Evolutionary conservation across 2,329 filamentous ascomycete genomes (phyloP).

Genomic region (Eutypella sp.): DNA sequence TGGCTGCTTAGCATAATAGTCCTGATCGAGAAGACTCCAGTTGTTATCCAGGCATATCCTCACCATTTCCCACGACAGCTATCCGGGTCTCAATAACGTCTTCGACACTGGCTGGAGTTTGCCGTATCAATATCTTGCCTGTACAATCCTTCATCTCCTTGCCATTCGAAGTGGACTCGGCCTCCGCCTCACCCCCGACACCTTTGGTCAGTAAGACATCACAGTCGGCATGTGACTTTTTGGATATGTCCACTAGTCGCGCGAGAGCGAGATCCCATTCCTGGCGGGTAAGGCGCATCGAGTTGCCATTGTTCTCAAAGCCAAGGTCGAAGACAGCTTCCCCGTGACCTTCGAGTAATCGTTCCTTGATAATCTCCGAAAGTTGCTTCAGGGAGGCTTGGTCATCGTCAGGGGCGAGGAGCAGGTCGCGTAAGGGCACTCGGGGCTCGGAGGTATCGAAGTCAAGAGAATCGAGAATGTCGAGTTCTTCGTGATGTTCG

Average conservation of each 20-base stretch:
- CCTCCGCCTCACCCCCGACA: conserved; percentile 73
- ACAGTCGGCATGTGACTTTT: conserved; percentile 65
- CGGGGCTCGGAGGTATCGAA: conserved; percentile 65
- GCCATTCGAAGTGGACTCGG: conserved; percentile 49
- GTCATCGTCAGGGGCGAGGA: conserved; percentile 55
- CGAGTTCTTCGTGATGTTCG: conserved; percentile 87
- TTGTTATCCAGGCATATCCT: conserved; percentile 19
- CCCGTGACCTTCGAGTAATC: conserved; percentile 77
- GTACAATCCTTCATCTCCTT: conserved; percentile 68
- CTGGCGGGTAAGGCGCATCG: conserved; percentile 68
- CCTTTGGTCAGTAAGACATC: conserved; percentile 85
- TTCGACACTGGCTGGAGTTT: conserved; percentile 67
- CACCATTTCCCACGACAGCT: conserved; percentile 91
- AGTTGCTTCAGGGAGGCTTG: conserved; percentile 61
- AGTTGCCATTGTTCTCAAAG: conserved; percentile 82
- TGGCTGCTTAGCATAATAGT: conserved; percentile 8
- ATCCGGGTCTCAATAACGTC: conserved; percentile 93
- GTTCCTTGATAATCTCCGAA: conserved; percentile 57
- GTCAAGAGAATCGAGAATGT: conserved; percentile 76
- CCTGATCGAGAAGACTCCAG: neutral
- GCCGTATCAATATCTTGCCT: conserved; percentile 83
- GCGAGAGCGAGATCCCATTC: conserved; percentile 72
- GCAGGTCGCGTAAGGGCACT: conserved; percentile 68
- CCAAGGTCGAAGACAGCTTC: conserved; percentile 91
- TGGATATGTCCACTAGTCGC: conserved; percentile 61